phyloP scores from a whole-genome alignment of 208 protist genomes.

The Acanthamoeba triangularis region DNA sequence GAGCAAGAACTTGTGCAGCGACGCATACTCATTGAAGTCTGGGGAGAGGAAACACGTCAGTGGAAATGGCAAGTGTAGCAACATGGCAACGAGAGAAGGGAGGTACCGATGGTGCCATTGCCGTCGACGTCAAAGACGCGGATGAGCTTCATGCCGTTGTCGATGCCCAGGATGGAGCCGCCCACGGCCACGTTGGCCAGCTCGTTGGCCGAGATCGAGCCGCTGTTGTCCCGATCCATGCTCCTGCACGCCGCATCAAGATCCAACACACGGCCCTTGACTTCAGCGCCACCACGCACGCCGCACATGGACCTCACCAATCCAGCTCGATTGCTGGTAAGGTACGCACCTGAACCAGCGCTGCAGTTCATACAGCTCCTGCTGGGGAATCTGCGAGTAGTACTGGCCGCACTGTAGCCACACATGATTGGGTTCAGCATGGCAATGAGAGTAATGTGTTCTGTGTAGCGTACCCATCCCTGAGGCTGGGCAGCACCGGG shows the following conservation, averaged over 20 bases:
- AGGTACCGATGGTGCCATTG: constrained; percentile 59
- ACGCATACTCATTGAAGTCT: constrained; percentile 74
- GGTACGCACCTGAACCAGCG: constrained; percentile 36
- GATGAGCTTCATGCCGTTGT: constrained; percentile 64
- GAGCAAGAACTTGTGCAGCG: constrained; percentile 72
- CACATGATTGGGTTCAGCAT: neutral
- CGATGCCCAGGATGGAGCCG: constrained; percentile 43
- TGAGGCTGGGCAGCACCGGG: neutral
- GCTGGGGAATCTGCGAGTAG: neutral
- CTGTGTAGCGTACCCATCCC: neutral
- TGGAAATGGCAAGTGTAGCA: neutral
- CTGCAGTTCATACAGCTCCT: constrained; percentile 71
- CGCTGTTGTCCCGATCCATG: constrained; percentile 46
- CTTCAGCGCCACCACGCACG: too few species aligned
- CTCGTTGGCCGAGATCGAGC: constrained; percentile 69
- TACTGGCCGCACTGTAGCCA: constrained; percentile 17
- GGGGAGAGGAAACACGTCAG: neutral
- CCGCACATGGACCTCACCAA: too few species aligned
- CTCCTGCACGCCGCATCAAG: neutral
- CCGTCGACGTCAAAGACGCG: constrained; percentile 65
- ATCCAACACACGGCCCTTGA: neutral
- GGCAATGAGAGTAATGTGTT: too few species aligned
- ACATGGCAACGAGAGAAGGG: neutral
- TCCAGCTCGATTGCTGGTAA: neutral
- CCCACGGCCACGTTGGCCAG: constrained; percentile 73